phyloP scores from a whole-genome alignment of 176 grass and related monocot species.

The Cenchrus fungigraminus region DNA sequence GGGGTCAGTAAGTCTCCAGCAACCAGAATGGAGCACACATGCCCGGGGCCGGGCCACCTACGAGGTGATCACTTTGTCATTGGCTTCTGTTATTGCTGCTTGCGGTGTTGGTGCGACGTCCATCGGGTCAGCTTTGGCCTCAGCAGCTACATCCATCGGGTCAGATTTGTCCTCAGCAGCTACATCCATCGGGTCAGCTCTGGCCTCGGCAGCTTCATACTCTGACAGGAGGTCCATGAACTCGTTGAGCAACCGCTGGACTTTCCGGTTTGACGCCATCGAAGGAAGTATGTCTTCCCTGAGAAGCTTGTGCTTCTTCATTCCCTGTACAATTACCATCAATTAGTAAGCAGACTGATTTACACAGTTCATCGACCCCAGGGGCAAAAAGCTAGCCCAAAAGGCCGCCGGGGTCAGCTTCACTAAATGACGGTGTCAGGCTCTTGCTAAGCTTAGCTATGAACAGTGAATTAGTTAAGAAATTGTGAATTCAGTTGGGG shows the following conservation, averaged over 20 bases:
- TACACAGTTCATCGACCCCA: background rate
- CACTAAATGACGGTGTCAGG: no score
- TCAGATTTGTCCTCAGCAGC: slow-evolving; percentile 4
- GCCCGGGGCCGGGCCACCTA: background rate
- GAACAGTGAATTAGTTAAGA: no score
- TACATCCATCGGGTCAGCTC: slow-evolving; percentile 50
- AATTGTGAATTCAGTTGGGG: no score
- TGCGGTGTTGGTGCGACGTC: slow-evolving; percentile 15
- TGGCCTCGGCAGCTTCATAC: slow-evolving; percentile 52
- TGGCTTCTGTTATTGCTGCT: background rate
- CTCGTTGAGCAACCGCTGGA: slow-evolving; percentile 86
- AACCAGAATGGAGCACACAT: background rate
- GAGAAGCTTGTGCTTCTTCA: slow-evolving; percentile 88
- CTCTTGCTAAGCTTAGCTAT: no score
- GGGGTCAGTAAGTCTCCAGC: slow-evolving; percentile 47
- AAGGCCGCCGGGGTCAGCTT: no score
- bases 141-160: slow-evolving; percentile 38
- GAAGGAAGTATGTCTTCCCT: slow-evolving; percentile 88
- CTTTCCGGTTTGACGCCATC: slow-evolving; percentile 90
- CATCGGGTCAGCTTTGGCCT: slow-evolving; percentile 41
- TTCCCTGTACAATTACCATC: slow-evolving; percentile 60
- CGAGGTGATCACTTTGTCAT: background rate
- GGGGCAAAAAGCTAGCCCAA: no score
- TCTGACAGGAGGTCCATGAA: slow-evolving; percentile 95
- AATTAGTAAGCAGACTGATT: no score